Conservation (phyloP, 495 filamentous ascomycete species). For the Aeminium ludgeri region DNA sequence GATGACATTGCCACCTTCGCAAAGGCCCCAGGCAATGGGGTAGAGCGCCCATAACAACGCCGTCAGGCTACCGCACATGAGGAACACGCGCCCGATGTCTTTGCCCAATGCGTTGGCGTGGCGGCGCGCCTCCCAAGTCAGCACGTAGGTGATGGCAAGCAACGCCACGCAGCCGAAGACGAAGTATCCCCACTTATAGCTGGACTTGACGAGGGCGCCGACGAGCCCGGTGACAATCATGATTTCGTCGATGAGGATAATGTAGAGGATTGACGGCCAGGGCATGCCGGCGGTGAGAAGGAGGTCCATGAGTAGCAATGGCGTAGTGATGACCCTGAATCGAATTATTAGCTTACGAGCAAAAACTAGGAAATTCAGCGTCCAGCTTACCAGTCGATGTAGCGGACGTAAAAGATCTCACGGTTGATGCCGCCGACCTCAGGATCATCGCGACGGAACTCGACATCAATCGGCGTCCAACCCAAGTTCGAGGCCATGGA, state of each 20-base stretch:
- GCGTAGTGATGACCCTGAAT: conserved; percentile 29
- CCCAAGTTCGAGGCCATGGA: conserved; percentile 53
- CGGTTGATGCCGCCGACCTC: conserved; percentile 32
- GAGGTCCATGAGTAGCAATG: conserved; percentile 41
- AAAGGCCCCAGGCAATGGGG: conserved; percentile 49
- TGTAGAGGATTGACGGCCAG: conserved; percentile 46
- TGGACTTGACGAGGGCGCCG: conserved; percentile 38
- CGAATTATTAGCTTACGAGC: background rate
- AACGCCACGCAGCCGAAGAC: conserved; percentile 44
- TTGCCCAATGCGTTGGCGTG: conserved; percentile 36
- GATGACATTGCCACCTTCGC: conserved; percentile 52
- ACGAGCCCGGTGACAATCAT: conserved; percentile 49
- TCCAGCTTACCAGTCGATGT: conserved; percentile 49
- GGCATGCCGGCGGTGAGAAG: conserved; percentile 47
- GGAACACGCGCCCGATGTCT: conserved; percentile 34
- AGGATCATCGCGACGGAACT: conserved; percentile 31
- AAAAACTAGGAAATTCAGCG: too few species aligned
- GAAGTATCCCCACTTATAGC: conserved; percentile 55
- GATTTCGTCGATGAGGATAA: conserved; percentile 41
- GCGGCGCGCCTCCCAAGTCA: conserved; percentile 35
- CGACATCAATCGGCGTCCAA: conserved; percentile 41
- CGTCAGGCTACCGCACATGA: conserved; percentile 34
- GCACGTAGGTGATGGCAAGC: conserved; percentile 39
- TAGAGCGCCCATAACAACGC: conserved; percentile 49
- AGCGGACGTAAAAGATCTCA: conserved; percentile 56